These are phyloP conservation scores for Limnanthes douglasii DNA, from an alignment of 345 rosid genomes.

Conservation along the genomic window DNA sequence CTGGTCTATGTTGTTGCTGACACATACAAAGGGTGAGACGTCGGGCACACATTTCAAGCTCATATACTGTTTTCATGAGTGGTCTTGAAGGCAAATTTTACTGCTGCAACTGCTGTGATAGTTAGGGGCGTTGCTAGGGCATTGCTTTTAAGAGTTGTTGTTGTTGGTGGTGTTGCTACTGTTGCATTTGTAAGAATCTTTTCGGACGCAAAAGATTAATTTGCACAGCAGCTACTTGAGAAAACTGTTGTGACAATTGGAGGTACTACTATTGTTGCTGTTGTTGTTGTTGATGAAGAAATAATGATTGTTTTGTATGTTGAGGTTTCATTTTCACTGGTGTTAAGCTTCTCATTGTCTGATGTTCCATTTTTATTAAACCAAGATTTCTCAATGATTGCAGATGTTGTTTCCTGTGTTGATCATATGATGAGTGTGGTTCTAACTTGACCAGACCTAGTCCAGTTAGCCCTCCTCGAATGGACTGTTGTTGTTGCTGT, in stretches of 20 bases:
- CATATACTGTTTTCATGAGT: conserved; percentile 58
- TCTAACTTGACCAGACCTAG: conserved; percentile 72
- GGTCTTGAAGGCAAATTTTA: conserved; percentile 63
- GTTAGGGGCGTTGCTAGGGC: conserved; percentile 70
- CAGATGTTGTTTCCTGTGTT: conserved; percentile 41
- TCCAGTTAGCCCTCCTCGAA: conserved; percentile 45
- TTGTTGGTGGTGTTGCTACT: no score
- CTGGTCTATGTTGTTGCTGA: conserved; percentile 93
- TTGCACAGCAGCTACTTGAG: conserved; percentile 72
- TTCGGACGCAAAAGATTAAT: conserved; percentile 66
- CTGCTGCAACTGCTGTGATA: conserved; percentile 68
- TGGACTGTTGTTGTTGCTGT: conserved; percentile 50
- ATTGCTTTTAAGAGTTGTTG: conserved; percentile 76
- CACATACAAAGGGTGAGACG: conserved; percentile 83
- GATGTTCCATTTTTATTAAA: conserved; percentile 68
- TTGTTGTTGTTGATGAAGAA: conserved; percentile 68
- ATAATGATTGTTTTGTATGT: conserved; percentile 58
- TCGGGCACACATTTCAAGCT: conserved; percentile 94
- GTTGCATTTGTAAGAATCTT: conserved; percentile 48
- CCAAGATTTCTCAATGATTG: conserved; percentile 45
- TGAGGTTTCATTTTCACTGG: conserved; percentile 75
- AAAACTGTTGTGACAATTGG: conserved; percentile 72
- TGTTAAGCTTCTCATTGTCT: conserved; percentile 40
- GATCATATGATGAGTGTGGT: conserved; percentile 54
- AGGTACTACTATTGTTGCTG: no score